Base-by-base conservation (phyloP, 352 stramenopile species). In the Phytophthora nicotianae region DNA sequence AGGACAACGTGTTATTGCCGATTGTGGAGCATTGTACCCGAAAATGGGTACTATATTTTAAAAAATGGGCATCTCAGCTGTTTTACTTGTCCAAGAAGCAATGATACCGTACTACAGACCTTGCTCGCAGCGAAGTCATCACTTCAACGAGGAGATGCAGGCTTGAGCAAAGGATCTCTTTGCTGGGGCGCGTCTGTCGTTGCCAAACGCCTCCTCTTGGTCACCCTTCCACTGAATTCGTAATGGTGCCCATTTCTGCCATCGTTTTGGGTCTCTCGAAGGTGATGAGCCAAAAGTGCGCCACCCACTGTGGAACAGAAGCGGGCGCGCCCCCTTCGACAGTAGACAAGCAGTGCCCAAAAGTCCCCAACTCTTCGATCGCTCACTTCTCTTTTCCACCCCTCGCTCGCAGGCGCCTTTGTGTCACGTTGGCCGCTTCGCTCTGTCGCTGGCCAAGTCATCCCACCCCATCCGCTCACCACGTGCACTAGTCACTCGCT, bases 361-460 rank as follows among this genome's bases (percentile, higher is more conserved):
- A 33, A 54, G 40, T 48, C 57, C n/a, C 40, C 35, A 24, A 10
- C 3, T 32, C 29, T 55, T 41, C 23, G 52, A 52, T 52, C 35
- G 49, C 54, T 70, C 62, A 70, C 42, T 70, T 70, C 58, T 50
- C 21, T 29, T 69, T 67, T 62, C 45, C 46, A 65, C 58, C 21
- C 37, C 32, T 69, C 29, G 35, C 32, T 11, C 51, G 13, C 20
- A 67, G 40, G 51, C 26, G 38, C 37, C 24, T n/a, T n/a, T n/a
- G 63, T 67, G 56, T 57, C 47, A 71, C 57, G 57, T 71, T 62
- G 59, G 35, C 26, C 29, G 27, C 46, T 42, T 43, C 33, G 61
- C 21, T 64, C 61, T 26, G 47, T 58, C 60, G 42, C 60, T 61
- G 50, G 32, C 26, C 53, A 42, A 68, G 50, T 63, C 46, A 57